phyloP scores from a whole-genome alignment of 2,329 filamentous ascomycete genomes.

The Boeremia exigua region DNA sequence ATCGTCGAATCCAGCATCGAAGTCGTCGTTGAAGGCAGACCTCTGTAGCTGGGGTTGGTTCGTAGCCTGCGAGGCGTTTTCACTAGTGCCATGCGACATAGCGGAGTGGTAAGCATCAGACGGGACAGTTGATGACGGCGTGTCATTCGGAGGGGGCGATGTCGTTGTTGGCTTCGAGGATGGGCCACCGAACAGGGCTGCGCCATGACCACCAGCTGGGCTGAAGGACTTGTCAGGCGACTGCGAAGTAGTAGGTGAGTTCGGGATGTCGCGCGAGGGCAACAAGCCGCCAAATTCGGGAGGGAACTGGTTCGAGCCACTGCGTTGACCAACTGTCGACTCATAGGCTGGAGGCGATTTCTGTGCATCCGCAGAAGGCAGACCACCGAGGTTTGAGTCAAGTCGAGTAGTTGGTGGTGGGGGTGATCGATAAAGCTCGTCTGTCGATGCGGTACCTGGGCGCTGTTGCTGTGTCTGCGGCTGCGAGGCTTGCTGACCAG shows the following conservation, averaged over 20 bases:
- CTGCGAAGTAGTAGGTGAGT: conserved; percentile 44
- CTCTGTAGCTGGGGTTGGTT: conserved; percentile 50
- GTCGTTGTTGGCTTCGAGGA: conserved; percentile 45
- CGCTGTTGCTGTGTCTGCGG: conserved; percentile 34
- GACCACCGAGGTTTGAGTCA: conserved; percentile 46
- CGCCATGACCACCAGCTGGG: conserved; percentile 48
- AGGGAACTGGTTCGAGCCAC: conserved; percentile 56
- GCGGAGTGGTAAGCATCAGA: conserved; percentile 53
- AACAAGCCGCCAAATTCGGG: conserved; percentile 63
- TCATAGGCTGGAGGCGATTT: conserved; percentile 65
- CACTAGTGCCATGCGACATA: conserved; percentile 44
- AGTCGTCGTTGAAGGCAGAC: conserved; percentile 71
- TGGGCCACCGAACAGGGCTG: conserved; percentile 48
- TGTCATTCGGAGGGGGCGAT: conserved; percentile 48
- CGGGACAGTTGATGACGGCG: conserved; percentile 49
- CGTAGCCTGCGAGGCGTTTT: conserved; percentile 39
- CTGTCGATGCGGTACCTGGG: conserved; percentile 35
- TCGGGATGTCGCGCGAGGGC: conserved; percentile 62
- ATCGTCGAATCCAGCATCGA: conserved; percentile 81
- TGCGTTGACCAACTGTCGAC: conserved; percentile 48
- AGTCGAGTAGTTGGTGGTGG: conserved; percentile 45
- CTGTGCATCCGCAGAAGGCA: conserved; percentile 63
- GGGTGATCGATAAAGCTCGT: conserved; percentile 39
- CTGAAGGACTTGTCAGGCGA: conserved; percentile 48
- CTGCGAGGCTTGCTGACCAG: conserved; percentile 33